Conservation (phyloP, 768 basidiomycete genomes). For the Cantharellus anzutake region DNA sequence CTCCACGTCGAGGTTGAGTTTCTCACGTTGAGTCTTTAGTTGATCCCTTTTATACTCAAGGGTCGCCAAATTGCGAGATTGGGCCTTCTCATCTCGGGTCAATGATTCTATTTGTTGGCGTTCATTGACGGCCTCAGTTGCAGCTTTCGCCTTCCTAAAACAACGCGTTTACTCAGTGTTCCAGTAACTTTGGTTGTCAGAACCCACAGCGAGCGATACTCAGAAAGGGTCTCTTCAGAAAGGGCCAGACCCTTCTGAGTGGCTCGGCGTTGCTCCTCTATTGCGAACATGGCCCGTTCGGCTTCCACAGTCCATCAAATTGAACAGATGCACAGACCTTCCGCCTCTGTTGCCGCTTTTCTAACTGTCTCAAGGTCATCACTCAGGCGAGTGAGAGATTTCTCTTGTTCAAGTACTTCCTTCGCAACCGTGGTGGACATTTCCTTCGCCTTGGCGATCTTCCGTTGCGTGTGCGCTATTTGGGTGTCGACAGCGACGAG, state of each 20-base stretch:
- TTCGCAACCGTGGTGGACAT: slow-evolving; percentile 43
- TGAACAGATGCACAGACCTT: slow-evolving; percentile 31
- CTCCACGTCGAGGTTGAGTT: slow-evolving; percentile 34
- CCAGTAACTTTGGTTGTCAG: neutral
- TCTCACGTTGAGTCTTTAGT: slow-evolving; percentile 35
- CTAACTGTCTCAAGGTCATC: slow-evolving; percentile 48
- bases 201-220: slow-evolving; percentile 65
- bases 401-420: slow-evolving; percentile 32
- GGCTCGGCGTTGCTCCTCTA: slow-evolving; percentile 57
- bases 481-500: slow-evolving; percentile 71
- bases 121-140: slow-evolving; percentile 64
- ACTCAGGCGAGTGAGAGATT: slow-evolving; percentile 35
- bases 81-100: slow-evolving; percentile 63
- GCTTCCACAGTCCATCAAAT: neutral
- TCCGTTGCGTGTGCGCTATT: slow-evolving; percentile 68
- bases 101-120: slow-evolving; percentile 71
- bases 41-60: slow-evolving; percentile 52
- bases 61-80: slow-evolving; percentile 40
- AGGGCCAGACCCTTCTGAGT: slow-evolving; percentile 61
- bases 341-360: slow-evolving; percentile 54
- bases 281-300: neutral
- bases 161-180: neutral
- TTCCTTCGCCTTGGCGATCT: slow-evolving; percentile 48
- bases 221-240: slow-evolving; percentile 65
- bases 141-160: slow-evolving; percentile 58